Evolutionary conservation across 1,284 basidiomycete species (phyloP), one percentile per base, ranked within the genome.

Genomic region (Boletus mariae): DNA sequence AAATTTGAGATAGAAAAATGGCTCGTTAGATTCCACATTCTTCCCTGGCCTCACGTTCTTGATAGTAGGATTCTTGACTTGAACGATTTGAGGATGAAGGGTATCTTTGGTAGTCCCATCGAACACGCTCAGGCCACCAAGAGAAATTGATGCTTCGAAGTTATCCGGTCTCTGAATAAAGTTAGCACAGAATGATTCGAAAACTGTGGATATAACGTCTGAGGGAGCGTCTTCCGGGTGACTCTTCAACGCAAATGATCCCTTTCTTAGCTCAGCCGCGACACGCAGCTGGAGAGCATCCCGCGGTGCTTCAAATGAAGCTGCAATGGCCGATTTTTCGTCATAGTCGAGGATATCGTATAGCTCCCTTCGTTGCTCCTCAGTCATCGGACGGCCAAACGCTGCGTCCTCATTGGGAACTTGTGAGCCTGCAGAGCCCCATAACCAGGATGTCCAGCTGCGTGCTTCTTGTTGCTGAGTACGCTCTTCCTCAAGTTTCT

Each of bases 331-430:
- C 12, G 84, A 73, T 66, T 91, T 90, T 71, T 94, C 92, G 67
- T 98, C 92, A 69, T 93, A 98, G 68, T 99, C 95, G 54, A 99
- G 86, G 15, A 92, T 85, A 62, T 94, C 90, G 72, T 98, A 98
- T 26, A 99, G 80, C 72, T 99, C 85, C 67, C 90, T 90, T 49
- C 92, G 85, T 71, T 98, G 94, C 67, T 96, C 90, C 44, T 95
- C 94, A 13, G 91, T 95, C 79, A 96, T 88, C 26, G 83, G 71
- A 11, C 85, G 83, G 25, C 81, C 75, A 58, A 88, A 83, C 38
- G 76, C 68, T 58, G 77, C 56, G 51, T 84, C 84, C 48, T 80
- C 77, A 51, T 74, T 65, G 12, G 71, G 57, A 38, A 63, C 52
- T 47, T 69, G 63, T 32, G 70, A 55, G n/a, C 68, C 56, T 7